These are phyloP conservation scores for Ottelia alismoides DNA, from an alignment of 106 monocot genomes.

Conservation along the genomic window DNA sequence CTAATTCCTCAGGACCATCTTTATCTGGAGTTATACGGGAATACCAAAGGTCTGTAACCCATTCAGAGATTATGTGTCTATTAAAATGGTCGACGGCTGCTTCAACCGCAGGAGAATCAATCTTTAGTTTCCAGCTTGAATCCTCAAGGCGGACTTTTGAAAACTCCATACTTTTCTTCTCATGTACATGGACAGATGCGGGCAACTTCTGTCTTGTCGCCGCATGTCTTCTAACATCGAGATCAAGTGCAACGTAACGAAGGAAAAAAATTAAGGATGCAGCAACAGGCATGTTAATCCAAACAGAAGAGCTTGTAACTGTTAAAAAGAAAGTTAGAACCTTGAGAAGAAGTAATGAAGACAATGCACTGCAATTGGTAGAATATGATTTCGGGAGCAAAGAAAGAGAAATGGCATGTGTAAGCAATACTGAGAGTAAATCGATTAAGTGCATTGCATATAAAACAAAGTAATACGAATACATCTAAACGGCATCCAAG, in stretches of 20 bases:
- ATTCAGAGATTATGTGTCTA: constrained; percentile 84
- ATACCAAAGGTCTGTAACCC: constrained; percentile 98
- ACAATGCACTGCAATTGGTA: too few species aligned
- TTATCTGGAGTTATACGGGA: constrained; percentile 81
- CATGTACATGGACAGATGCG: constrained; percentile 3
- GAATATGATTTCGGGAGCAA: too few species aligned
- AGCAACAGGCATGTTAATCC: constrained; percentile 88
- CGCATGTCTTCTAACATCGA: constrained; percentile 50
- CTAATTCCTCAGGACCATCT: constrained; percentile 83
- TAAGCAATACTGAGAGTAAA: too few species aligned
- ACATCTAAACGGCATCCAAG: too few species aligned
- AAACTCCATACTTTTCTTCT: constrained; percentile 27
- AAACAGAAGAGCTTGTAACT: constrained; percentile 96
- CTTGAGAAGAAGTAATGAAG: too few species aligned
- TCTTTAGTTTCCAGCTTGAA: constrained; percentile 71
- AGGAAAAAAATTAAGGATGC: constrained; percentile 50
- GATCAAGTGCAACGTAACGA: constrained; percentile 72
- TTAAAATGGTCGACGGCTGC: constrained; percentile 89
- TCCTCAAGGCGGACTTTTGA: constrained; percentile 26
- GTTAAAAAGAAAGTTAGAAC: constrained; percentile 23
- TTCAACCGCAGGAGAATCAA: constrained; percentile 76
- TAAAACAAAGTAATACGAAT: too few species aligned
- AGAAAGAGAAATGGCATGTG: too few species aligned
- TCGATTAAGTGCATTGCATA: too few species aligned
- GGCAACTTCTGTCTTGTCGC: constrained; percentile 3